phyloP scores from a whole-genome alignment of 2,329 filamentous ascomycete genomes.

The Erysiphe pulchra region DNA sequence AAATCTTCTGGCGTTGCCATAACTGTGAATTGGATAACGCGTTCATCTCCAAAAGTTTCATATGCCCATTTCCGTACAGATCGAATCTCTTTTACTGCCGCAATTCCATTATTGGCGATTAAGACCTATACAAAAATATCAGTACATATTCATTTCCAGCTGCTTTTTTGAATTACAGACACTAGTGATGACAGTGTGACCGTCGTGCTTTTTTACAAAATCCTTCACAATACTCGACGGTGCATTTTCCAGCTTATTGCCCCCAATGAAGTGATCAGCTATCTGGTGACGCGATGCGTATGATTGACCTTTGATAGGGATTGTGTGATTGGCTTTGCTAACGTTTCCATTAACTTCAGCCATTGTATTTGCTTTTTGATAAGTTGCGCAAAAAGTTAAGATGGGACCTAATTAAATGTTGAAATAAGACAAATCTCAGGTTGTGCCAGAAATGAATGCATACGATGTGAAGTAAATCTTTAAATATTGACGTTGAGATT shows the following conservation, averaged over 20 bases:
- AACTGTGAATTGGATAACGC: slow-evolving; percentile 95
- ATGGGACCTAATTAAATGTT: too few relatives aligned
- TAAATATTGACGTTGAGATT: too few relatives aligned
- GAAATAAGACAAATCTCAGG: too few relatives aligned
- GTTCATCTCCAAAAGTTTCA: slow-evolving; percentile 96
- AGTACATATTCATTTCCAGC: not conserved
- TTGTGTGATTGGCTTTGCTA: slow-evolving; percentile 15
- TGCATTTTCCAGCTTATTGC: slow-evolving; percentile 65
- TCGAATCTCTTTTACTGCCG: slow-evolving; percentile 96
- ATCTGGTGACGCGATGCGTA: slow-evolving; percentile 64
- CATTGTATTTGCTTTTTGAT: slow-evolving; percentile 16
- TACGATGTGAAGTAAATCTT: too few relatives aligned
- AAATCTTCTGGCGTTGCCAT: slow-evolving; percentile 99
- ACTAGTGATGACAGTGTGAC: slow-evolving; percentile 95
- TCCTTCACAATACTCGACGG: slow-evolving; percentile 77
- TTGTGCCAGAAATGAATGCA: too few relatives aligned
- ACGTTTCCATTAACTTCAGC: slow-evolving; percentile 18
- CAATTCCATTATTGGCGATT: slow-evolving; percentile 99
- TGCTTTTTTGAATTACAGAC: slow-evolving; percentile 26
- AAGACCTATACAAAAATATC: slow-evolving; percentile 37
- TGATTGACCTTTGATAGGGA: slow-evolving; percentile 32
- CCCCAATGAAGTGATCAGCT: slow-evolving; percentile 86
- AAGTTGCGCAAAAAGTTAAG: not conserved
- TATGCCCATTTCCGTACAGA: slow-evolving; percentile 99
- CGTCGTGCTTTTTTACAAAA: slow-evolving; percentile 70